These are phyloP conservation scores for Cryptococcus sp. DNA, from an alignment of 1,284 basidiomycete genomes.

Conservation along the genomic window DNA sequence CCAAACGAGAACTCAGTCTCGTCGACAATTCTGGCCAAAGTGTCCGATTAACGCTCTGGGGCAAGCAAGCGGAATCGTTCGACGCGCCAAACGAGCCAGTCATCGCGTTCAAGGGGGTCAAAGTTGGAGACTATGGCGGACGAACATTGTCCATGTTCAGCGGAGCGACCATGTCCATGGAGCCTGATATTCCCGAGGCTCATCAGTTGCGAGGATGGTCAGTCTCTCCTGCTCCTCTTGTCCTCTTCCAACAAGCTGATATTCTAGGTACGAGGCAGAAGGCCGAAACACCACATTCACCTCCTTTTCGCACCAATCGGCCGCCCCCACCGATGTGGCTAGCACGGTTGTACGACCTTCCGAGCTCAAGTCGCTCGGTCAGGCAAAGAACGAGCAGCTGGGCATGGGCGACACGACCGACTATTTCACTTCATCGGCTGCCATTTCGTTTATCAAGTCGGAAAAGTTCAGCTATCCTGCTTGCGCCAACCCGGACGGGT, in stretches of 20 bases:
- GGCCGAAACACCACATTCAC: constrained; percentile 63
- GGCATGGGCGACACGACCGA: constrained; percentile 75
- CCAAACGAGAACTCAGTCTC: constrained; percentile 80
- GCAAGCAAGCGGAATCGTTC: constrained; percentile 86
- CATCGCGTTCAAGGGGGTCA: constrained; percentile 90
- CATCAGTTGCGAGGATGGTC: constrained; percentile 87
- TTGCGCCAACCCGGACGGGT: constrained; percentile 66
- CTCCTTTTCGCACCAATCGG: constrained; percentile 55
- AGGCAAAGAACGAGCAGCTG: constrained; percentile 73
- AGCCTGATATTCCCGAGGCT: constrained; percentile 84
- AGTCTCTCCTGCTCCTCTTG: constrained; percentile 9
- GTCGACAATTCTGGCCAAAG: constrained; percentile 79
- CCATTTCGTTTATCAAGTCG: constrained; percentile 80
- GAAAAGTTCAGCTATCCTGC: constrained; percentile 88
- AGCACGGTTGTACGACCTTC: constrained; percentile 52
- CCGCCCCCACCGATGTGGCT: constrained; percentile 12
- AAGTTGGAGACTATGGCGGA: constrained; percentile 92
- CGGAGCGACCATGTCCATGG: constrained; percentile 66
- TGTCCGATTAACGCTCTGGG: constrained; percentile 90
- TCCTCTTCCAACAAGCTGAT: constrained; percentile 18
- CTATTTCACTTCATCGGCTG: constrained; percentile 76
- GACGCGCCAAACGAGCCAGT: constrained; percentile 57
- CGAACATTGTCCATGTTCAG: constrained; percentile 69
- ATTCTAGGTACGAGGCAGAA: constrained; percentile 57
- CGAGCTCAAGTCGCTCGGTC: constrained; percentile 68